Evolutionary conservation across 768 basidiomycete genomes (phyloP), one percentile per base, ranked within the genome.

Genomic region (Rhodotorula paludigena): DNA sequence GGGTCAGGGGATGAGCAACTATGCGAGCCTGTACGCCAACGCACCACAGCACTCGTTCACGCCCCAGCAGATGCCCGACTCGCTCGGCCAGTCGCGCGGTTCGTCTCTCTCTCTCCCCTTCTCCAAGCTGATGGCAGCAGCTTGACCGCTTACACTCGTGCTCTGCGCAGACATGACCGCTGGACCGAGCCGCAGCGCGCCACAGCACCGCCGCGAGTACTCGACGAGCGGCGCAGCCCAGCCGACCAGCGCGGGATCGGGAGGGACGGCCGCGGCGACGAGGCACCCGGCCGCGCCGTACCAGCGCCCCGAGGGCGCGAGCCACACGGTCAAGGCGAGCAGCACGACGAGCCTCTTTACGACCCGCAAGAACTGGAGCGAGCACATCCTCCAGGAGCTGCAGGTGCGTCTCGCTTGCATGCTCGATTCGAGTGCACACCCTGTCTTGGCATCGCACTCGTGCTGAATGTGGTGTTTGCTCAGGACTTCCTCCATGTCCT

Each of bases 401-500:
- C 73, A 72, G 59, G 71, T 68, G 18, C 51, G 71, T 55, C 16
- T 28, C 21, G 6, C 49, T 54, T 33, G 41, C 25, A 1, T 45
- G 25, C 21, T n/a, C 33, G 35, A 2, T 36, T 20, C 25, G 39
- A 16, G n/a, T 28, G 16, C 23, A 33, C 51, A 21, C 11, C 15
- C 6, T 36, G 9, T 36, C 33, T 1, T 9, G 42, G n/a, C n/a
- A n/a, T n/a, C 32, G 36, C 35, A 14, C 2, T 23, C 4, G 7
- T 32, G 35, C 30, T 39, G 8, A 1, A 0, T 10, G 5, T 7
- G 15, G 18, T 8, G 18, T 28, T 7, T 10, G 16, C 23, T 15
- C 60, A 74, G 67, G 94, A 97, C 77, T 92, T 93, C 77, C 81
- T 96, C 36, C 88, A 90, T 74, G 92, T 97, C 60, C 82, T 99